Percentiles rank a stretch among this genome's conserved stretches.
These are phyloP conservation scores for Aspergillus aculeatinus DNA, from an alignment of 2,329 filamentous ascomycete species.

Conservation along the genomic window DNA sequence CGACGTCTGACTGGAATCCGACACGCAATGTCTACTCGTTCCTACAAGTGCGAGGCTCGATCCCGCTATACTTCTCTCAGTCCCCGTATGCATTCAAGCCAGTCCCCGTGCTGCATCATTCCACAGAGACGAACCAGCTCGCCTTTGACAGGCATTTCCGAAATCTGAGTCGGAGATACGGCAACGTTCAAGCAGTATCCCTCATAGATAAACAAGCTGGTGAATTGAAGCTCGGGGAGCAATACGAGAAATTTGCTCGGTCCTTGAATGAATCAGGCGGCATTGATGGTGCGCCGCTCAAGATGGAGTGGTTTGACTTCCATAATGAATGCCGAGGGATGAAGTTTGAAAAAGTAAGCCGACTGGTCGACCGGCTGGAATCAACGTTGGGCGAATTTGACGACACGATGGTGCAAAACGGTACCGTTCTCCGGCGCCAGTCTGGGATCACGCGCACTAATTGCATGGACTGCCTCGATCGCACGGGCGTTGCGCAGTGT, in stretches of 20 bases:
- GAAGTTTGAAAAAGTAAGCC: constrained; percentile 93
- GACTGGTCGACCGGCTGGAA: constrained; percentile 70
- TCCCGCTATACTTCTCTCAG: constrained; percentile 93
- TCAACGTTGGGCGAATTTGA: constrained; percentile 67
- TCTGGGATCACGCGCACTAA: constrained; percentile 85
- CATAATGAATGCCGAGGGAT: constrained; percentile 89
- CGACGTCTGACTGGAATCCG: constrained; percentile 64
- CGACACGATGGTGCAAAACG: constrained; percentile 62
- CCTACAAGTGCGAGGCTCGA: constrained; percentile 83
- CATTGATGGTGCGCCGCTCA: constrained; percentile 54
- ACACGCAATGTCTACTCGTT: constrained; percentile 72
- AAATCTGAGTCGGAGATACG: constrained; percentile 68
- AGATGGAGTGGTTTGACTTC: constrained; percentile 97
- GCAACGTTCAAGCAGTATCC: constrained; percentile 73
- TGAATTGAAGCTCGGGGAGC: constrained; percentile 74
- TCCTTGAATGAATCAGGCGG: constrained; percentile 64
- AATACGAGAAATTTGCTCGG: constrained; percentile 69
- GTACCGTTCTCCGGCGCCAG: constrained; percentile 53
- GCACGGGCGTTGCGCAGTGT: constrained; percentile 94
- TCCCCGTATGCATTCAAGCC: constrained; percentile 92
- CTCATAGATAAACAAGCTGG: constrained; percentile 85
- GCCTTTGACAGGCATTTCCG: constrained; percentile 81
- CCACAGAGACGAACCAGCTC: constrained; percentile 70
- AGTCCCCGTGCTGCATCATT: constrained; percentile 77
- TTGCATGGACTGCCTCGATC: constrained; percentile 97